phyloP scores from a whole-genome alignment of 225 moss, liverwort and hornwort species.

The Physcomitrium patens region DNA sequence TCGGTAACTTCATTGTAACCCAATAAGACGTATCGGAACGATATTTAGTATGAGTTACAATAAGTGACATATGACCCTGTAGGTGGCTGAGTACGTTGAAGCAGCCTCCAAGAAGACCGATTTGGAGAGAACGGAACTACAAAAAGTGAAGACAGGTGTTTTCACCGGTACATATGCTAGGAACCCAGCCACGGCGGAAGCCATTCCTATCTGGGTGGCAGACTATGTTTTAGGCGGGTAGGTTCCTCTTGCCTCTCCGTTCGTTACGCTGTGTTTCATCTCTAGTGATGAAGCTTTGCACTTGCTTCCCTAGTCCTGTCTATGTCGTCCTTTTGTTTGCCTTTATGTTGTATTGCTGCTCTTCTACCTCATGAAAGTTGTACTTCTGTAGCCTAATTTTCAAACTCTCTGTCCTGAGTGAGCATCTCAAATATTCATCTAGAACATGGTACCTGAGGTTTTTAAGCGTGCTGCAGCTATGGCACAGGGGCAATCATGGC shows the following conservation, averaged over 20 bases:
- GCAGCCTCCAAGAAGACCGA: constrained; percentile 89
- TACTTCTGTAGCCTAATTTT: not conserved
- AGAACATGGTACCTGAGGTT: constrained; percentile 9
- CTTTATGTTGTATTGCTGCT: not conserved
- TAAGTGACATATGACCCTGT: constrained; percentile 18
- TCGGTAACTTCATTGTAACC: not conserved
- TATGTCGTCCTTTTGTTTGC: constrained; percentile 1
- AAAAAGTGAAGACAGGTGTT: constrained; percentile 89
- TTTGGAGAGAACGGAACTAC: constrained; percentile 93
- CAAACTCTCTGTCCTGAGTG: not conserved
- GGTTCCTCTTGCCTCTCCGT: constrained; percentile 13
- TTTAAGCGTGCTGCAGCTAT: constrained; percentile 65
- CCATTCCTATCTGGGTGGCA: constrained; percentile 92
- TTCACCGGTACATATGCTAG: constrained; percentile 75
- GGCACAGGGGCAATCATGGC: constrained; percentile 99
- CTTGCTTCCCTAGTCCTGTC: not conserved
- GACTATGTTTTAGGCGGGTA: constrained; percentile 97
- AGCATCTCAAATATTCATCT: not conserved
- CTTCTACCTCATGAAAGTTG: not conserved
- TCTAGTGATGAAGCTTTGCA: too few relatives aligned
- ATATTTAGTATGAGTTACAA: not conserved
- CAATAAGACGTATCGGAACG: not conserved
- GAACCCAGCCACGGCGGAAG: constrained; percentile 87
- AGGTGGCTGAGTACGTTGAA: constrained; percentile 84
- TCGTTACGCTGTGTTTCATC: constrained; percentile 4